phyloP scores from a whole-genome alignment of 164 flowering plant genomes.

The Chimonanthus salicifolius region DNA sequence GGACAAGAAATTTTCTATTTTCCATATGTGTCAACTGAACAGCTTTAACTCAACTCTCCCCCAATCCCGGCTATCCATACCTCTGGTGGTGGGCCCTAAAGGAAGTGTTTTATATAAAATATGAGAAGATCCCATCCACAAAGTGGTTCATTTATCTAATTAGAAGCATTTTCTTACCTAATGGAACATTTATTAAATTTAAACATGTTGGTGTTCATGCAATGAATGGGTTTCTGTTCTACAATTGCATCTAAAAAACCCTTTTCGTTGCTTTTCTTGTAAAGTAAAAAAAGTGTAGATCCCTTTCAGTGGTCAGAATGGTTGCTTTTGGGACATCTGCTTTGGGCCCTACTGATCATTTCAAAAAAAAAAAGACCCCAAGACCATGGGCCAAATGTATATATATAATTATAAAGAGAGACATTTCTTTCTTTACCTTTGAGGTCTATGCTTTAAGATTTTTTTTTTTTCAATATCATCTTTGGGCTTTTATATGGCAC shows the following conservation, averaged over 20 bases:
- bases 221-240: neutral
- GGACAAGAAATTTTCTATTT: no score
- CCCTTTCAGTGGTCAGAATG: neutral
- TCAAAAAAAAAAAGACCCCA: neutral
- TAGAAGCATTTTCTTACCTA: neutral
- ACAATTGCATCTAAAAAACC: neutral
- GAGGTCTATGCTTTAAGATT: no score
- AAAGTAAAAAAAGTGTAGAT: neutral
- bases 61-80: no score
- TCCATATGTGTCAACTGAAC: no score
- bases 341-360: neutral
- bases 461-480: no score
- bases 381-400: neutral
- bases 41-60: no score
- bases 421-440: neutral
- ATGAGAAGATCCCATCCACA: neutral
- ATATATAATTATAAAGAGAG: no score
- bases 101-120: no score
- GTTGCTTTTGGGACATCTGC: constrained; percentile 1
- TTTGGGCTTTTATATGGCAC: no score
- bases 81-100: no score
- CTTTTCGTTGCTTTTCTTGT: neutral
- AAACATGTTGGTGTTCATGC: neutral
- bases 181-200: neutral
- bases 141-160: neutral